These are phyloP conservation scores for Clohesyomyces aquaticus DNA, from an alignment of 495 filamentous ascomycete genomes.

Conservation along the genomic window DNA sequence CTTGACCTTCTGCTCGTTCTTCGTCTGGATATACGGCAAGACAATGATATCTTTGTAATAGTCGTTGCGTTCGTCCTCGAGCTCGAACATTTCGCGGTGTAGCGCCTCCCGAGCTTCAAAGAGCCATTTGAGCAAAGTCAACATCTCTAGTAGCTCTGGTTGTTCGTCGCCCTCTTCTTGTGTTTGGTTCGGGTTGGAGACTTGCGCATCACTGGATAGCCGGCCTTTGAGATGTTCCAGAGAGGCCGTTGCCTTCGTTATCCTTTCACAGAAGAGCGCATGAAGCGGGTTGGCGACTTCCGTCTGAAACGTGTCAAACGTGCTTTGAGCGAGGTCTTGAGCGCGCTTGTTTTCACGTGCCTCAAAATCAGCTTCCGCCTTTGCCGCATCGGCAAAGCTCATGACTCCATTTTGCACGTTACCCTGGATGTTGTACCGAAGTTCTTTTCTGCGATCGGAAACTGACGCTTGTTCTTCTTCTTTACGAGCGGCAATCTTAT, in stretches of 20 bases:
- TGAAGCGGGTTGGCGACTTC: slow-evolving; percentile 77
- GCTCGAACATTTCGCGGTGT: slow-evolving; percentile 78
- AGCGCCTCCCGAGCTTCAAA: slow-evolving; percentile 90
- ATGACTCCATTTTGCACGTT: slow-evolving; percentile 76
- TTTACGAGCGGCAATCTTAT: slow-evolving; percentile 44
- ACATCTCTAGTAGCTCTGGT: slow-evolving; percentile 88
- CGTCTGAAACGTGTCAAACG: slow-evolving; percentile 77
- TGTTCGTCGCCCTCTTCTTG: slow-evolving; percentile 96
- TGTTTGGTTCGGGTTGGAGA: slow-evolving; percentile 73
- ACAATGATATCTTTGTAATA: slow-evolving; percentile 81
- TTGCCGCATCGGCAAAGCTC: slow-evolving; percentile 77
- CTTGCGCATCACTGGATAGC: slow-evolving; percentile 73
- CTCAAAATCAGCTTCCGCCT: slow-evolving; percentile 69
- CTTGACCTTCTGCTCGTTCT: slow-evolving; percentile 71
- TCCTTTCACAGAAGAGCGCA: slow-evolving; percentile 61
- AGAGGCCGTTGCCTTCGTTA: slow-evolving; percentile 57
- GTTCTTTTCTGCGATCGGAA: slow-evolving; percentile 54
- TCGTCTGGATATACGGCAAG: slow-evolving; percentile 73
- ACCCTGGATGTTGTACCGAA: slow-evolving; percentile 68
- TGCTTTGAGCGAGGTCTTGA: slow-evolving; percentile 66
- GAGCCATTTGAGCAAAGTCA: slow-evolving; percentile 95
- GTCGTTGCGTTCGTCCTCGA: slow-evolving; percentile 80
- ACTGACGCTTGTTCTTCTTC: slow-evolving; percentile 53
- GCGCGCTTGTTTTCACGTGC: slow-evolving; percentile 63
- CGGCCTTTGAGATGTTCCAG: slow-evolving; percentile 72